Conservation (phyloP, 768 basidiomycete species). For the Russula olivacea region DNA sequence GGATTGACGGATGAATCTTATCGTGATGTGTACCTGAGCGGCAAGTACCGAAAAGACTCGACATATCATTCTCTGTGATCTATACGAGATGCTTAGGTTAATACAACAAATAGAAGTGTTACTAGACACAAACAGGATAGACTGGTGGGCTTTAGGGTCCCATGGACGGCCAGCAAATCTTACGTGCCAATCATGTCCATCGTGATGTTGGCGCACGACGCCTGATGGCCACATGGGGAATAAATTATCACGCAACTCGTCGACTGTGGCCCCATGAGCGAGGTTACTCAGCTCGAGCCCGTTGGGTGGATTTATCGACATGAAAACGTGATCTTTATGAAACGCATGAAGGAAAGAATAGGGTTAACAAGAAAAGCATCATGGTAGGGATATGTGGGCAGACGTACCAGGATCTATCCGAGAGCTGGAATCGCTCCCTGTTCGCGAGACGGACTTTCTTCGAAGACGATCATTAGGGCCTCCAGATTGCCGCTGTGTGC, state of each 20-base stretch:
- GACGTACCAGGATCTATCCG: slow-evolving; percentile 29
- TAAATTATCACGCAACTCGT: slow-evolving; percentile 52
- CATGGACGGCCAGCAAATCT: slow-evolving; percentile 64
- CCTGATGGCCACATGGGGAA: slow-evolving; percentile 67
- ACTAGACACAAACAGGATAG: slow-evolving; percentile 41
- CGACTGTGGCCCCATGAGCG: slow-evolving; percentile 48
- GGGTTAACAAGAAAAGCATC: neutral
- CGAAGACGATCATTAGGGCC: slow-evolving; percentile 8
- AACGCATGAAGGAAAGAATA: neutral
- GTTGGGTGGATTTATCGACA: slow-evolving; percentile 60
- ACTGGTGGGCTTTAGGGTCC: slow-evolving; percentile 51
- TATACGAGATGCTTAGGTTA: slow-evolving; percentile 27
- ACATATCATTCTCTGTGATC: slow-evolving; percentile 56
- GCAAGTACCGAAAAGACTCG: slow-evolving; percentile 59
- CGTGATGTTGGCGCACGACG: slow-evolving; percentile 41
- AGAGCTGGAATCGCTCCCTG: slow-evolving; percentile 33
- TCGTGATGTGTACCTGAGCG: slow-evolving; percentile 35
- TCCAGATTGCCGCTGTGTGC: slow-evolving; percentile 41
- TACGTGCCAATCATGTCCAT: slow-evolving; percentile 50
- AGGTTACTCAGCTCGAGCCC: slow-evolving; percentile 49
- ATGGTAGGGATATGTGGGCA: neutral
- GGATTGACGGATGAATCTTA: slow-evolving; percentile 18
- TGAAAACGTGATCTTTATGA: slow-evolving; percentile 59
- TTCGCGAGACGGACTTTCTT: slow-evolving; percentile 31
- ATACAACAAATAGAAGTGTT: slow-evolving; percentile 11